Base-by-base conservation (phyloP, 192 early-diverging fungal genomes). In the Dissophora ornata region DNA sequence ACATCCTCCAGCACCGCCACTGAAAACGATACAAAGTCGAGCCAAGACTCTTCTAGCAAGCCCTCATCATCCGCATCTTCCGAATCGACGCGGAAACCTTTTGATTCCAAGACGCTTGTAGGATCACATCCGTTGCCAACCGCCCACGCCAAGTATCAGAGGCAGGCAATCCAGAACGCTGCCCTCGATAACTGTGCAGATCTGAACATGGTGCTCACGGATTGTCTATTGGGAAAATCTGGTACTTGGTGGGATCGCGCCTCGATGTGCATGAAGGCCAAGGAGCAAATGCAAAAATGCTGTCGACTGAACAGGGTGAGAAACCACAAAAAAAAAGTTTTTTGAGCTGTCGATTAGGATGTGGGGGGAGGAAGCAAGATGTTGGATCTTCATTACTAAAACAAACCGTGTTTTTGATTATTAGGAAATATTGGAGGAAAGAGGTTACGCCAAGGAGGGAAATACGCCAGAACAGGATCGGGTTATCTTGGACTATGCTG, bases 241-340 rank as follows among this genome's bases (percentile, higher is more conserved):
- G 73, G 73, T 12, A 62, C 73, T 0, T 77, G 73, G 73, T 67
- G 73, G 73, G 73, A 77, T 21, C 63, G 63, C 5, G 73, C 73
- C 0, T 62, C 58, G 0, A 67, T 77, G 73, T 77, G 73, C 38
- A 67, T 67, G 65, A 67, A 77, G 41, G 58, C 57, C 22, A 67
- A 77, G 24, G 58, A 67, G 18, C 40, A 21, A 38, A 50, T 77
- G 48, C 64, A 52, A 47, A 44, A 56, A 10, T 77, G 73, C 29
- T 67, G 57, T 44, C 57, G 46, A 13, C 41, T 77, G 53, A 77
- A 77, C 19, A 77, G 36, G 46, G 73, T 77, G 57, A 40, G 58
- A 26, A 21, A 58, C 8, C 12, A 56, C 3, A 38, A 55, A 55
- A 36, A 58, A 58, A 34, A 24, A 58, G 36, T 9, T 38, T n/a